phyloP scores from a whole-genome alignment of 495 filamentous ascomycete species.

The Bacidia gigantensis region DNA sequence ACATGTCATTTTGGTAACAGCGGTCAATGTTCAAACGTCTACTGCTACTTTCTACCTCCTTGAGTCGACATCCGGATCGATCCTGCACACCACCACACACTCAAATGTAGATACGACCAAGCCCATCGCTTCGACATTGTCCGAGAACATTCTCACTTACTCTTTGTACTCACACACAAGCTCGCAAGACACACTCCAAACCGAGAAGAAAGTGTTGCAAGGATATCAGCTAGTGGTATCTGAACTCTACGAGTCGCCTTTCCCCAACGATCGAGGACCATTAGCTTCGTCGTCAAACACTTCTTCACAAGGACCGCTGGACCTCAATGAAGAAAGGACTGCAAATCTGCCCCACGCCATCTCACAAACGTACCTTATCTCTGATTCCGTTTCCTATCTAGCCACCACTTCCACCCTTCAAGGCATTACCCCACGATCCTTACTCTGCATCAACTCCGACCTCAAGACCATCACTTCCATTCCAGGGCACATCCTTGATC shows the following conservation, averaged over 20 bases:
- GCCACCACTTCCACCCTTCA: conserved; percentile 80
- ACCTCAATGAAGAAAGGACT: conserved; percentile 25
- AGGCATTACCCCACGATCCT: conserved; percentile 74
- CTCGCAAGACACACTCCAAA: conserved; percentile 25
- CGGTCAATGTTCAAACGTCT: conserved; percentile 41
- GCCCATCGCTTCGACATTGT: conserved; percentile 60
- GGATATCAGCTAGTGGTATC: conserved; percentile 79
- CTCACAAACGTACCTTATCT: conserved; percentile 66
- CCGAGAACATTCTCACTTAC: conserved; percentile 94
- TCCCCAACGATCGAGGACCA: conserved; percentile 73
- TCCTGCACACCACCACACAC: conserved; percentile 59
- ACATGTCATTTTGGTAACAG: conserved; percentile 68
- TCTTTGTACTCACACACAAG: conserved; percentile 50
- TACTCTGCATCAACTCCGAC: conserved; percentile 62
- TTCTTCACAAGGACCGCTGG: conserved; percentile 51
- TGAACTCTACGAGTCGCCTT: conserved; percentile 77
- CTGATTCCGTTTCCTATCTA: conserved; percentile 61
- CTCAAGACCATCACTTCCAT: conserved; percentile 63
- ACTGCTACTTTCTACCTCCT: conserved; percentile 64
- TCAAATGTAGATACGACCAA: conserved; percentile 59
- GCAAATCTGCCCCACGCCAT: conserved; percentile 51
- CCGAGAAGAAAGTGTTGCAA: conserved; percentile 20
- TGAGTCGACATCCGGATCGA: conserved; percentile 69
- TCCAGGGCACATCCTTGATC: conserved; percentile 65
- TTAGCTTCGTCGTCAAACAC: conserved; percentile 52